Evolutionary conservation across 2,329 filamentous ascomycete species (phyloP).

Genomic region (Stagonosporopsis chrysanthemi): DNA sequence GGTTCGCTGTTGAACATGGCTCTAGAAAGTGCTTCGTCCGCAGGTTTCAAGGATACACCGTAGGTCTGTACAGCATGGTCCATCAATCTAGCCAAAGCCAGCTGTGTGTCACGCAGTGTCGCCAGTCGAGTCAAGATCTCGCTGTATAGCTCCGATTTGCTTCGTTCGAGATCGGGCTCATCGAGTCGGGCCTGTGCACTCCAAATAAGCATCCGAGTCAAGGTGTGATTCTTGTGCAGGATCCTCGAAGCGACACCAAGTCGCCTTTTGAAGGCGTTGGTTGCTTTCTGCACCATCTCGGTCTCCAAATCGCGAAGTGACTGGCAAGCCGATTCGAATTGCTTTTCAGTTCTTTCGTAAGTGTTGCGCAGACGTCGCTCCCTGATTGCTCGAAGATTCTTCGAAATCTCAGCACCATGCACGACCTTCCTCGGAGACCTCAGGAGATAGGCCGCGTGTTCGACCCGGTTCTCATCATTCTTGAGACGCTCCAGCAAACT

Average conservation of each 20-base stretch:
- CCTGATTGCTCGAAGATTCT: conserved; percentile 5
- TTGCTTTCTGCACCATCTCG: conserved; percentile 10
- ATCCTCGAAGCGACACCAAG: conserved; percentile 34
- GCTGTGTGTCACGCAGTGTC: conserved; percentile 41
- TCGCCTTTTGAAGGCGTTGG: conserved; percentile 30
- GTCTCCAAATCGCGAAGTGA: conserved; percentile 21
- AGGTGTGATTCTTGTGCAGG: conserved; percentile 36
- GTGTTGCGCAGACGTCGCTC: conserved; percentile 22
- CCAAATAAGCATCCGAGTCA: conserved; percentile 40
- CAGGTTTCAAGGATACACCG: conserved; percentile 24
- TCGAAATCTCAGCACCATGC: conserved; percentile 5
- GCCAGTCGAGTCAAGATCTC: conserved; percentile 36
- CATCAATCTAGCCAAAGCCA: conserved; percentile 36
- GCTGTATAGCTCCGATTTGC: conserved; percentile 25
- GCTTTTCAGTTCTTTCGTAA: conserved; percentile 29
- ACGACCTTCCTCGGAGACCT: conserved; percentile 3
- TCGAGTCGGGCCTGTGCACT: conserved; percentile 41
- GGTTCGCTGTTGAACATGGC: background rate
- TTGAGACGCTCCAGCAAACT: conserved; percentile 36
- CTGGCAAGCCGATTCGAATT: conserved; percentile 27
- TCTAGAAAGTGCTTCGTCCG: conserved; percentile 17
- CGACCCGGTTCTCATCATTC: conserved; percentile 31
- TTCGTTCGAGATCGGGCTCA: conserved; percentile 22
- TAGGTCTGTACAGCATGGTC: conserved; percentile 34
- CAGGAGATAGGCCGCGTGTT: conserved; percentile 12